These are phyloP conservation scores for Globisporangium sylvaticum DNA, from an alignment of 352 stramenopile genomes.

Conservation along the genomic window DNA sequence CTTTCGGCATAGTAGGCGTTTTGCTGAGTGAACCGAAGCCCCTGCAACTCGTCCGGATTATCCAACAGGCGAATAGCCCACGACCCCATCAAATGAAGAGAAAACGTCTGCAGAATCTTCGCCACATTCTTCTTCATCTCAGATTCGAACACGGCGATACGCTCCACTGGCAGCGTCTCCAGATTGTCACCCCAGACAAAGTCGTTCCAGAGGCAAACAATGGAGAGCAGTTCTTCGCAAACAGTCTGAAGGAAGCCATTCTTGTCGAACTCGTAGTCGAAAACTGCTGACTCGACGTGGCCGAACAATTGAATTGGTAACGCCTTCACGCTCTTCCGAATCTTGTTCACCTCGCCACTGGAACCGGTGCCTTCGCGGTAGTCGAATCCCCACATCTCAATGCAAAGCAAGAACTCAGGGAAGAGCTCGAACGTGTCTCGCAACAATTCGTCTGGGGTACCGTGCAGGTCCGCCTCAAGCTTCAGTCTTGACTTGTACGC, in stretches of 20 bases:
- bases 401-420: slow-evolving; percentile 61
- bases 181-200: slow-evolving; percentile 71
- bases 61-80: slow-evolving; percentile 46
- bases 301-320: slow-evolving; percentile 46
- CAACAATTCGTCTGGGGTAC: slow-evolving; percentile 44
- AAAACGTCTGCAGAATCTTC: slow-evolving; percentile 60
- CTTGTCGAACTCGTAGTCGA: slow-evolving; percentile 64
- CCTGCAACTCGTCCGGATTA: slow-evolving; percentile 38
- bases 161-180: slow-evolving; percentile 35
- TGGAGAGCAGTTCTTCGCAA: slow-evolving; percentile 69
- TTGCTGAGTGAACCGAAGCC: slow-evolving; percentile 61
- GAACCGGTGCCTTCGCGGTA: slow-evolving; percentile 35
- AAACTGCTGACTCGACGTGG: slow-evolving; percentile 33
- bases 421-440: slow-evolving; percentile 78
- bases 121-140: slow-evolving; percentile 55
- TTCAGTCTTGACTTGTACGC: slow-evolving; percentile 70
- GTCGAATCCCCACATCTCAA: slow-evolving; percentile 77
- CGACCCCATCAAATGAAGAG: slow-evolving; percentile 49
- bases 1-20: slow-evolving; percentile 72
- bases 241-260: slow-evolving; percentile 58
- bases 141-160: slow-evolving; percentile 55
- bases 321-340: background rate
- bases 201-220: slow-evolving; percentile 77
- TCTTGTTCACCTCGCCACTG: slow-evolving; percentile 22
- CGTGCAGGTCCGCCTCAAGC: slow-evolving; percentile 44